phyloP scores from a whole-genome alignment of 495 filamentous ascomycete genomes.

The Podospora fimiseda region DNA sequence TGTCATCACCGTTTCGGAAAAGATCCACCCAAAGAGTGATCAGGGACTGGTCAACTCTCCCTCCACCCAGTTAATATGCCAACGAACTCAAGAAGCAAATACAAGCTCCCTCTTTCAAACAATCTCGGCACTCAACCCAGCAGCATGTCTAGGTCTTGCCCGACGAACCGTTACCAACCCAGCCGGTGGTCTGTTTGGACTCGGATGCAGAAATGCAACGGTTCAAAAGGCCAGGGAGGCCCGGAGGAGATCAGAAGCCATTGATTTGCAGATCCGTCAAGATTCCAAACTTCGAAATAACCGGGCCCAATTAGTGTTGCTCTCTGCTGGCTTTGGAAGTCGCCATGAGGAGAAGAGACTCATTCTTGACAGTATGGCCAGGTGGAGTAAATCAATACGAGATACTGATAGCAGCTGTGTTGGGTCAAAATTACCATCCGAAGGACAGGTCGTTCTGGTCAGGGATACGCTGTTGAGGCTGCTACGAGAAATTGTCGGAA shows the following conservation, averaged over 20 bases:
- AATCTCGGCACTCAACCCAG: neutral
- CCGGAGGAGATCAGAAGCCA: neutral
- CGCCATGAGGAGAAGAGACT: neutral
- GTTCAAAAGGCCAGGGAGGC: neutral
- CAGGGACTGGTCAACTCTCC: too few relatives aligned
- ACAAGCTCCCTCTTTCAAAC: too few relatives aligned
- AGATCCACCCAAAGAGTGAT: too few relatives aligned
- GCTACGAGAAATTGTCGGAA: neutral
- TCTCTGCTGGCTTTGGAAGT: neutral
- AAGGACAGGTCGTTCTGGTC: neutral
- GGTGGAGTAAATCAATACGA: too few relatives aligned
- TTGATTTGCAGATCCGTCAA: neutral
- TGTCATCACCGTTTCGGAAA: too few relatives aligned
- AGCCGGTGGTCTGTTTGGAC: neutral
- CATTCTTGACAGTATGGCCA: neutral
- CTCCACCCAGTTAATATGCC: too few relatives aligned
- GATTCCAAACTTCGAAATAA: neutral
- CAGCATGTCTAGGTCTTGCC: neutral
- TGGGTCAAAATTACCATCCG: neutral
- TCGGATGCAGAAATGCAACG: neutral
- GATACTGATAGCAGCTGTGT: too few relatives aligned
- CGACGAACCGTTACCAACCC: neutral
- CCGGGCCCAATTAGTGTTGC: neutral
- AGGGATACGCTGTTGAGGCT: neutral
- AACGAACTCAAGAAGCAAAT: too few relatives aligned